phyloP scores from a whole-genome alignment of 2,329 filamentous ascomycete species.

The Ascocoryne sarcoides region DNA sequence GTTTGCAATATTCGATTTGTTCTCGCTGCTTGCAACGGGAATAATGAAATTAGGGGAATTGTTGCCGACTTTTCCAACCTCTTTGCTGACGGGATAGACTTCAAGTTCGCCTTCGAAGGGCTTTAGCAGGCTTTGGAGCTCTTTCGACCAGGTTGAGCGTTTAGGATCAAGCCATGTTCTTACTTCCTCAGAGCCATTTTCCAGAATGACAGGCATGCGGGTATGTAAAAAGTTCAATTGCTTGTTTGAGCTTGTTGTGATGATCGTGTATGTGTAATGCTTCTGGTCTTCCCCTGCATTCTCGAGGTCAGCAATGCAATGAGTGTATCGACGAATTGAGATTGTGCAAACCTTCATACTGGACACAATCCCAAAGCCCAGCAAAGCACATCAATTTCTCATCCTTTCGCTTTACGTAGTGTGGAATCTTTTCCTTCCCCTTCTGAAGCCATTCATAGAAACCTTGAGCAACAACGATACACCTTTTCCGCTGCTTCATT shows the following conservation, averaged over 20 bases:
- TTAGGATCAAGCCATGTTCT: slow-evolving; percentile 70
- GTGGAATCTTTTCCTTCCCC: slow-evolving; percentile 71
- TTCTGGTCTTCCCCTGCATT: slow-evolving; percentile 50
- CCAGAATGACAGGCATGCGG: slow-evolving; percentile 89
- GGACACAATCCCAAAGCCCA: slow-evolving; percentile 83
- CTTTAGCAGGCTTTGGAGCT: slow-evolving; percentile 70
- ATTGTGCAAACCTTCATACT: slow-evolving; percentile 60
- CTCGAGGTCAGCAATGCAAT: not conserved
- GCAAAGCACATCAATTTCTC: slow-evolving; percentile 76
- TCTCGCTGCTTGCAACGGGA: slow-evolving; percentile 74
- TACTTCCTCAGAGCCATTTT: slow-evolving; percentile 63
- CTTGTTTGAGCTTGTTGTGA: slow-evolving; percentile 80
- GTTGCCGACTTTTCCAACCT: slow-evolving; percentile 91
- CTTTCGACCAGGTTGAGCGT: slow-evolving; percentile 62
- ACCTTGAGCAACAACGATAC: slow-evolving; percentile 79
- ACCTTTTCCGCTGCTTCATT: slow-evolving; percentile 86
- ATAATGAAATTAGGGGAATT: slow-evolving; percentile 78
- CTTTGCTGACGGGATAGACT: slow-evolving; percentile 76
- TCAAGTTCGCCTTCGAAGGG: slow-evolving; percentile 74
- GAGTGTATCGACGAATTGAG: too few species aligned
- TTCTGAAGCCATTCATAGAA: slow-evolving; percentile 96
- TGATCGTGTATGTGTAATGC: slow-evolving; percentile 83
- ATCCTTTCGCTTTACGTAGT: slow-evolving; percentile 77
- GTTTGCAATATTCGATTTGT: slow-evolving; percentile 89
- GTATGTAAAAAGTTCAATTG: slow-evolving; percentile 84